Percentiles rank a stretch among this genome's conserved stretches.
These are phyloP conservation scores for Jackrogersella multiformis DNA, from an alignment of 495 filamentous ascomycete species.

Conservation along the genomic window DNA sequence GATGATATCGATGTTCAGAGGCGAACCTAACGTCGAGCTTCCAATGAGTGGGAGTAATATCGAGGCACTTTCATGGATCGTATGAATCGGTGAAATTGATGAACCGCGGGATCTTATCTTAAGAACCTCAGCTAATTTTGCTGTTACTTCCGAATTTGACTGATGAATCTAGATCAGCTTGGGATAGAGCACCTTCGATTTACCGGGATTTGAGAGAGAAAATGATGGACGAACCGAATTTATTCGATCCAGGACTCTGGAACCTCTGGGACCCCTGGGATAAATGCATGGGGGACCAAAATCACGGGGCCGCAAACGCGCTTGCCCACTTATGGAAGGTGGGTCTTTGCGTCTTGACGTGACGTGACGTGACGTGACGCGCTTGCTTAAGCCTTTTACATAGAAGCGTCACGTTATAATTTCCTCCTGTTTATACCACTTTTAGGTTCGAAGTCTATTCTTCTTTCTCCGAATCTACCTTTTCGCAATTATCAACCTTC, in stretches of 20 bases:
- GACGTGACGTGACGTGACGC: conserved; percentile 22
- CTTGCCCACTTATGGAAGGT: conserved; percentile 25
- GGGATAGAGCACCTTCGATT: background rate
- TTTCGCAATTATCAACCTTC: background rate
- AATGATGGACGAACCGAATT: background rate
- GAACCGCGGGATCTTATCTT: background rate
- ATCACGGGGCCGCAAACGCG: background rate
- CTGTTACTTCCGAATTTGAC: background rate
- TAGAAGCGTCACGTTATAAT: background rate
- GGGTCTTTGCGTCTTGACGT: conserved; percentile 9
- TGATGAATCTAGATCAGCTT: background rate
- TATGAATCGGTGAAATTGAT: background rate
- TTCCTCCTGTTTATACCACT: background rate
- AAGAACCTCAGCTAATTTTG: background rate
- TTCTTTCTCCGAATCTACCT: background rate
- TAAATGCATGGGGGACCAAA: background rate
- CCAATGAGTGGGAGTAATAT: conserved; percentile 4
- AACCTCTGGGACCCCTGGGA: conserved; percentile 6
- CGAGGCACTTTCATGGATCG: conserved; percentile 4
- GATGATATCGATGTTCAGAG: conserved; percentile 8
- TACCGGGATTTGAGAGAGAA: background rate
- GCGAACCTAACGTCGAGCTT: background rate
- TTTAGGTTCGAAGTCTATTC: background rate
- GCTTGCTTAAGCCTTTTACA: background rate
- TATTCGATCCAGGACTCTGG: conserved; percentile 14